phyloP scores from a whole-genome alignment of 495 filamentous ascomycete genomes.

The Saxispiralis lemnorum region DNA sequence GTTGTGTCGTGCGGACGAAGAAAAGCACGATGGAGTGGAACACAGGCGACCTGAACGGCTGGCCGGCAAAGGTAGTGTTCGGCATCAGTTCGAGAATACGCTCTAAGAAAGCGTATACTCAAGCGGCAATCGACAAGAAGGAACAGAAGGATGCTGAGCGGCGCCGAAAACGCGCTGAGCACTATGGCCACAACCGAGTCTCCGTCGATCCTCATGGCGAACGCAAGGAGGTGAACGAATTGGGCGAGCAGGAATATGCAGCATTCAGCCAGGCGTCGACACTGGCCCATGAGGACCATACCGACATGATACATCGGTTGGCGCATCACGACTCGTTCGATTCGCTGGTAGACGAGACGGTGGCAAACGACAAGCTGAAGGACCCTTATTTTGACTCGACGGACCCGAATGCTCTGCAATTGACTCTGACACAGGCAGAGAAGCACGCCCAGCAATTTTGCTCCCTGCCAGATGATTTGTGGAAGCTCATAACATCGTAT shows the following conservation, averaged over 20 bases:
- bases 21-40: conserved; percentile 6
- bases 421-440: neutral
- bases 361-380: conserved; percentile 3
- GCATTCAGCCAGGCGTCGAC: conserved; percentile 10
- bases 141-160: conserved; percentile 1
- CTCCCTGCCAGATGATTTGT: conserved; percentile 29
- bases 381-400: conserved; percentile 9
- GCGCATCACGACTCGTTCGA: conserved; percentile 15
- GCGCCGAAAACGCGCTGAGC: neutral
- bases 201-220: neutral
- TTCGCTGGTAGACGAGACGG: conserved; percentile 8
- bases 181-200: neutral
- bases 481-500: conserved; percentile 27
- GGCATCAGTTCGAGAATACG: conserved; percentile 8
- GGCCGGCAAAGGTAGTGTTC: conserved; percentile 10
- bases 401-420: neutral
- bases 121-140: conserved; percentile 4
- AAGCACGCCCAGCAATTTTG: conserved; percentile 26
- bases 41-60: conserved; percentile 7
- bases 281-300: conserved; percentile 10
- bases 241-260: conserved; percentile 10
- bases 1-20: neutral
- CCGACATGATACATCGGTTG: conserved; percentile 14
- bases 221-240: conserved; percentile 6
- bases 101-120: conserved; percentile 7